Conservation (phyloP, 78 protist species). For the slime mould (Dictyostelium discoideum) region dicty_2.7 NC_007089.4:2018001-2018500, state of each 20-base stretch:
- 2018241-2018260: not conserved
- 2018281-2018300: not conserved
- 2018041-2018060: slow-evolving; percentile 39
- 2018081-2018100: slow-evolving; percentile 49
- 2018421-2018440: not conserved
- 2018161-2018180: slow-evolving; percentile 38
- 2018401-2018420: not conserved
- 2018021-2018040: too few relatives aligned
- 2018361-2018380: not conserved
- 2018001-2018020: too few relatives aligned
- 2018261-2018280: slow-evolving; percentile 8
- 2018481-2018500: slow-evolving; percentile 56
- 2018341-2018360: slow-evolving; percentile 59
- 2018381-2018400: not conserved
- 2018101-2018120: not conserved
- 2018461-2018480: slow-evolving; percentile 35
- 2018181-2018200: not conserved
- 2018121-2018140: slow-evolving; percentile 31
- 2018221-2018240: not conserved
- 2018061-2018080: slow-evolving; percentile 51
- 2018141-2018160: slow-evolving; percentile 68
- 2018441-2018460: slow-evolving; percentile 49
- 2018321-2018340: slow-evolving; percentile 64
- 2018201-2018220: slow-evolving; percentile 43
- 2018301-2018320: slow-evolving; percentile 15